phyloP scores from a whole-genome alignment of 495 filamentous ascomycete species.

The Massariosphaeria phaeospora region DNA sequence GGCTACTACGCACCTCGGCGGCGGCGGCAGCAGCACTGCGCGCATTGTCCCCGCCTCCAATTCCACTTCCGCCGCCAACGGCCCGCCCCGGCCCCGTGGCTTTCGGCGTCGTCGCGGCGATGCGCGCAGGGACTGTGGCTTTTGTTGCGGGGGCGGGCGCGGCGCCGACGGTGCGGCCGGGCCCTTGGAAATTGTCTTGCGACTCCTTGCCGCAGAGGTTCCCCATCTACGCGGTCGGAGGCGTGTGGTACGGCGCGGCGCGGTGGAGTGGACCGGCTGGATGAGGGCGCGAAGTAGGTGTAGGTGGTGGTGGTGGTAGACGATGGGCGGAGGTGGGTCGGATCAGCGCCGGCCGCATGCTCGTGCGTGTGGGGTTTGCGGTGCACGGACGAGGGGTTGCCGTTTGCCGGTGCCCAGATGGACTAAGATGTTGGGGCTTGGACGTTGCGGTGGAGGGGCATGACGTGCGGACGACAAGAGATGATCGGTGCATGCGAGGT shows the following conservation, averaged over 20 bases:
- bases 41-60: constrained; percentile 7
- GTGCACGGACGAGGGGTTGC: neutral
- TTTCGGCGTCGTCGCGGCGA: constrained; percentile 5
- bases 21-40: constrained; percentile 20
- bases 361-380: neutral
- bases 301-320: neutral
- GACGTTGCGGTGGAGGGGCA: neutral
- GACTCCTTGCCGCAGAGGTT: constrained; percentile 27
- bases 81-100: constrained; percentile 16
- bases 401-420: neutral
- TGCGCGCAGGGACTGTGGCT: constrained; percentile 19
- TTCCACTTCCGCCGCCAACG: constrained; percentile 2
- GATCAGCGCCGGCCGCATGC: no score
- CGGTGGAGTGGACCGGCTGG: neutral
- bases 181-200: constrained; percentile 27
- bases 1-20: constrained; percentile 29
- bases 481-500: neutral
- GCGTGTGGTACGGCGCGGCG: neutral
- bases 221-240: constrained; percentile 12
- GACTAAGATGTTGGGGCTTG: constrained; percentile 2
- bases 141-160: constrained; percentile 15
- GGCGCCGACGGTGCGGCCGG: constrained; percentile 16
- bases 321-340: neutral
- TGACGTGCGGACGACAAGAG: neutral
- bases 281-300: neutral